These are phyloP conservation scores for Madurella mycetomatis DNA, from an alignment of 2,329 filamentous ascomycete species.

Conservation along the genomic window DNA sequence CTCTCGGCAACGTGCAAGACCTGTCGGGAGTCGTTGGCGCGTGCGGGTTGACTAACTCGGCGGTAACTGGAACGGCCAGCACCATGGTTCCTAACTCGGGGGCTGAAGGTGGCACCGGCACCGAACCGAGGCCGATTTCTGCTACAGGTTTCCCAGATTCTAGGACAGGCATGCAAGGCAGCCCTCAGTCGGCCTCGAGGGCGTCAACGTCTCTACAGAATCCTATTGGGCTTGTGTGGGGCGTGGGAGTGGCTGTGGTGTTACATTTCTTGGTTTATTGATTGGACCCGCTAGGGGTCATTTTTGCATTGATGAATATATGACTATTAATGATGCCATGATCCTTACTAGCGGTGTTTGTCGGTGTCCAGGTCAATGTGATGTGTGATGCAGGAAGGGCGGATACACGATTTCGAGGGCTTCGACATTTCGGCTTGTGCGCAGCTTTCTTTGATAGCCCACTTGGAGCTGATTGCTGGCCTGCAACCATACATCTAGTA, in stretches of 20 bases:
- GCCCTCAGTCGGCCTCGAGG: not conserved
- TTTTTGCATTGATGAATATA: too few species aligned
- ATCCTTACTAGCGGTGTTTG: too few species aligned
- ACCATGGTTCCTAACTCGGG: not conserved
- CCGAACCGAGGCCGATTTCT: not conserved
- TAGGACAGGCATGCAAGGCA: not conserved
- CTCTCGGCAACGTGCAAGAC: slow-evolving; percentile 32
- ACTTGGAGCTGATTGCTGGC: slow-evolving; percentile 25
- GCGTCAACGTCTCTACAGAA: not conserved
- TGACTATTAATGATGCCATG: too few species aligned
- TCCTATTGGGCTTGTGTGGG: too few species aligned
- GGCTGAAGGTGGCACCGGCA: not conserved
- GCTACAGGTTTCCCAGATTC: not conserved
- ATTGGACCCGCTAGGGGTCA: too few species aligned
- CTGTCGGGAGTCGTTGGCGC: slow-evolving; percentile 25
- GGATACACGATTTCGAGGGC: slow-evolving; percentile 27
- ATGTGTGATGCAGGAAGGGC: not conserved
- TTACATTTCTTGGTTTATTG: too few species aligned
- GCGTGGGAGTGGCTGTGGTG: too few species aligned
- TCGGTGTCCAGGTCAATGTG: too few species aligned
- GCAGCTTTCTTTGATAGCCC: too few species aligned
- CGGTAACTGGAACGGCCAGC: slow-evolving; percentile 9
- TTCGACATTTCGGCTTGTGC: too few species aligned
- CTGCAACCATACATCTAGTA: slow-evolving; percentile 26
- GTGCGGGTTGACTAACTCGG: slow-evolving; percentile 17